Conservation (phyloP, 306 rosid species). For the Acacia confusa region DNA sequence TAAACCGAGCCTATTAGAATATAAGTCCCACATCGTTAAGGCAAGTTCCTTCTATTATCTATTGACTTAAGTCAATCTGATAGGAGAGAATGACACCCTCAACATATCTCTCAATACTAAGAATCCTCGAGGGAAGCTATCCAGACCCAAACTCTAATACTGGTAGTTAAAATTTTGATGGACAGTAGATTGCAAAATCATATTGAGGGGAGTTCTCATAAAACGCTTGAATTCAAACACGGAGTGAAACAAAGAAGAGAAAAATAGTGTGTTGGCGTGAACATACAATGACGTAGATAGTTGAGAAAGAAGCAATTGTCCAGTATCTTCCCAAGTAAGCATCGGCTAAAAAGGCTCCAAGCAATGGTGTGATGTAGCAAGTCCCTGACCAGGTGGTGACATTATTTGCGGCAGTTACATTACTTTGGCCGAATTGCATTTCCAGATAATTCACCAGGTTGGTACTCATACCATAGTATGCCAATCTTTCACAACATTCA, state of each 20-base stretch:
- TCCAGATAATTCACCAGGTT: conserved; percentile 85
- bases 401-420: conserved; percentile 58
- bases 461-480: conserved; percentile 87
- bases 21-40: too few species aligned
- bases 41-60: too few species aligned
- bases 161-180: too few species aligned
- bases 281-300: conserved; percentile 67
- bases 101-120: too few species aligned
- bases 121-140: too few species aligned
- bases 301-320: conserved; percentile 81
- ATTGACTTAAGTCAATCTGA: too few species aligned
- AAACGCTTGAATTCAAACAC: not conserved
- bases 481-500: conserved; percentile 89
- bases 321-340: conserved; percentile 94
- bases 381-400: conserved; percentile 89
- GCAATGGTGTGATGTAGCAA: conserved; percentile 77
- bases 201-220: not conserved
- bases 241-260: not conserved
- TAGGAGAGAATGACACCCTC: too few species aligned
- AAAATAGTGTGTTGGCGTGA: conserved; percentile 2
- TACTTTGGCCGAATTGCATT: conserved; percentile 60
- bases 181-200: not conserved
- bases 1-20: not conserved
- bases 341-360: conserved; percentile 94
- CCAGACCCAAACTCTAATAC: too few species aligned